A percentile compares a stretch with the other conserved stretches of the same genome.
phyloP scores from a whole-genome alignment of 768 basidiomycete species.

The Suillus weaverae region DNA sequence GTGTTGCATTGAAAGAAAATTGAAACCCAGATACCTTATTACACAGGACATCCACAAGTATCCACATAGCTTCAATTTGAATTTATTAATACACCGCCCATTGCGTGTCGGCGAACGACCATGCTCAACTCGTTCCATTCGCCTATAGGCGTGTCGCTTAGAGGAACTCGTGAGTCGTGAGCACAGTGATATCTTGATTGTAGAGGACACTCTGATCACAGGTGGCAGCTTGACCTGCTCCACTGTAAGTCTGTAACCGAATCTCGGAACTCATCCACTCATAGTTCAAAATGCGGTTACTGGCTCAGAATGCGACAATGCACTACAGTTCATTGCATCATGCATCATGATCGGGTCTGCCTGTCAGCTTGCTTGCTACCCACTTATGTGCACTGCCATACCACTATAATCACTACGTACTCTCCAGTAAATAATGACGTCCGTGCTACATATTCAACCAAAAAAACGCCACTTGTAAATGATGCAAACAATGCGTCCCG shows the following conservation, averaged over 20 bases:
- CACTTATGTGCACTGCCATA: not conserved
- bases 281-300: not conserved
- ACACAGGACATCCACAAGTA: not conserved
- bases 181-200: not conserved
- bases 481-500: not conserved
- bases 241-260: not conserved
- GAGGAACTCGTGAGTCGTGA: not conserved
- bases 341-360: not conserved
- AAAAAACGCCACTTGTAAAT: not conserved
- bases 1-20: slow-evolving; percentile 9
- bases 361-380: not conserved
- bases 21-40: slow-evolving; percentile 24
- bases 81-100: not conserved
- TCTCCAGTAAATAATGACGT: not conserved
- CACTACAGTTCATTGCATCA: not conserved
- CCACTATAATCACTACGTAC: not conserved
- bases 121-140: not conserved
- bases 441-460: not conserved
- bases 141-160: not conserved
- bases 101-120: not conserved
- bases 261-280: not conserved
- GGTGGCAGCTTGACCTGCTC: not conserved
- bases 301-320: not conserved
- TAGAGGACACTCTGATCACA: not conserved
- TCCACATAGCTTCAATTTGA: not conserved